A percentile compares a stretch with the other conserved stretches of the same genome.
Conservation (phyloP, 2,329 filamentous ascomycete genomes). For the Leptographium galeiforme region DNA sequence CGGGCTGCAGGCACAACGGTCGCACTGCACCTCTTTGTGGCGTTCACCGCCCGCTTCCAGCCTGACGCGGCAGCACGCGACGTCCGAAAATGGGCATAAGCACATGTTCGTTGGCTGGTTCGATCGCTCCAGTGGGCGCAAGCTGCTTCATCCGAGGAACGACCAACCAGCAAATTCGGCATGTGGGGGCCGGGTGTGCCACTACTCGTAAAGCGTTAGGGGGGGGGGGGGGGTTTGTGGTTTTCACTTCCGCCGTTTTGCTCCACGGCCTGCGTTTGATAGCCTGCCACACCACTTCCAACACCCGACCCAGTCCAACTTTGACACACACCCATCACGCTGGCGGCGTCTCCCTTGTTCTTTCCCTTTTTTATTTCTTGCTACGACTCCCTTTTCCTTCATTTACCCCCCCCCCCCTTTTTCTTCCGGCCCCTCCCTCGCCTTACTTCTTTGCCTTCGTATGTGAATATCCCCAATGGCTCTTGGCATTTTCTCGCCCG, state of each 20-base stretch:
- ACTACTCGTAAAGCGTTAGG: background rate
- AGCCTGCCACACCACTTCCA: conserved; percentile 1
- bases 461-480: background rate
- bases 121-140: background rate
- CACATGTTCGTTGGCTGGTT: background rate
- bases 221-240: background rate
- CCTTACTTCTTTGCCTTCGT: background rate
- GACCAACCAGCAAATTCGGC: background rate
- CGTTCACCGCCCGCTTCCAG: background rate
- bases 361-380: conserved; percentile 1
- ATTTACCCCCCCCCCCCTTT: background rate
- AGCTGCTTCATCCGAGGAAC: background rate
- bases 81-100: background rate
- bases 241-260: background rate
- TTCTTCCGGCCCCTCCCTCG: background rate
- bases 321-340: conserved; percentile 1
- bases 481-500: background rate
- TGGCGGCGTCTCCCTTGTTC: background rate
- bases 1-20: background rate
- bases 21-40: background rate
- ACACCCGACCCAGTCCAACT: background rate
- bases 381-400: conserved; percentile 1
- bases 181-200: background rate
- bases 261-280: conserved; percentile 3
- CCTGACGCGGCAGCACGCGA: background rate